A percentile compares a stretch with the other conserved stretches of the same genome.
Evolutionary conservation across 352 stramenopile genomes (phyloP).

Genomic region (Phytophthora agathidicida): DNA sequence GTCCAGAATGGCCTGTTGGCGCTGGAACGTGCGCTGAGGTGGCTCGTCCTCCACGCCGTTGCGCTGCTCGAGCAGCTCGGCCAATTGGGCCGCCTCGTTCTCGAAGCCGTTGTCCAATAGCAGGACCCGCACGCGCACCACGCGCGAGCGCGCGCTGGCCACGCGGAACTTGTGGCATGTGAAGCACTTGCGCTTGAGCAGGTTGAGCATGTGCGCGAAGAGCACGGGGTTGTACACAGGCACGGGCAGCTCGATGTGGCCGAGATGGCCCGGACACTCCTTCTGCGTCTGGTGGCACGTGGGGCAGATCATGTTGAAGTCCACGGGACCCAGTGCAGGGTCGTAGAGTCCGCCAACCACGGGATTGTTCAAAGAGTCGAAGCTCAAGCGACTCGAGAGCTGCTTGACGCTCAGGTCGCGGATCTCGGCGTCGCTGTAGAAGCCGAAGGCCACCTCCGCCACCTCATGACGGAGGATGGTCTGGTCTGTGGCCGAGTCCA

Average conservation of each 20-base stretch:
- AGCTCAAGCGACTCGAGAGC: constrained; percentile 95
- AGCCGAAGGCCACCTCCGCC: constrained; percentile 92
- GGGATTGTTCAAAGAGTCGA: constrained; percentile 95
- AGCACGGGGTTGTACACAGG: constrained; percentile 98
- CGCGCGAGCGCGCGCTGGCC: constrained; percentile 69
- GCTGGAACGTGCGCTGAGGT: constrained; percentile 70
- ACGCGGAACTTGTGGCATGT: constrained; percentile 97
- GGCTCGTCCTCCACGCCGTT: constrained; percentile 88
- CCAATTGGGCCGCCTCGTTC: constrained; percentile 76
- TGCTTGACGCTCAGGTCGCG: constrained; percentile 96
- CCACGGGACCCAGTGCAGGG: constrained; percentile 93
- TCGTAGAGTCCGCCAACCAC: constrained; percentile 98
- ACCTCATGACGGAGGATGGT: constrained; percentile 93
- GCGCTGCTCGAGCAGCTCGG: constrained; percentile 85
- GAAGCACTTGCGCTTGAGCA: constrained; percentile 99
- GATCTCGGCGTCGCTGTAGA: constrained; percentile 99
- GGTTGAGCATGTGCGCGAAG: constrained; percentile 94
- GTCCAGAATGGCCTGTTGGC: constrained; percentile 86
- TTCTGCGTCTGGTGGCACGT: constrained; percentile 97
- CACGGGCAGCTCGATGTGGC: constrained; percentile 98
- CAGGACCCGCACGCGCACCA: constrained; percentile 91
- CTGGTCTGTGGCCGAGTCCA: constrained; percentile 90
- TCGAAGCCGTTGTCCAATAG: constrained; percentile 91
- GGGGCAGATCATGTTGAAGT: constrained; percentile 91
- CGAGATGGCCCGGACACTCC: constrained; percentile 98